phyloP scores from a whole-genome alignment of 768 basidiomycete genomes.

The Termitomyces titanicus region DNA sequence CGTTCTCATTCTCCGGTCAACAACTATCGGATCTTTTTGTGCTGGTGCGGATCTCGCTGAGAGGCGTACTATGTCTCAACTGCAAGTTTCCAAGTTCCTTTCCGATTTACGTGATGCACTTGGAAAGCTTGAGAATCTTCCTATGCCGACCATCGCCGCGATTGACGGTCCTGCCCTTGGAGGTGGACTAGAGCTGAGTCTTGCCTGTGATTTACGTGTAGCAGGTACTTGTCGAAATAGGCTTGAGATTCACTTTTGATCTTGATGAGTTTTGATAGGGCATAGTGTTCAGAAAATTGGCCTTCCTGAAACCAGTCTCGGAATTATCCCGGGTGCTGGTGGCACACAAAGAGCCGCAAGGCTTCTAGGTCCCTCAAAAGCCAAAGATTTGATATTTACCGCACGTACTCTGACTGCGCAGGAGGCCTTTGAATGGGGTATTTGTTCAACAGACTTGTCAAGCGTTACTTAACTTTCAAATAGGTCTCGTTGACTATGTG shows the following conservation, averaged over 20 bases:
- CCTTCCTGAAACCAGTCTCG: conserved; percentile 73
- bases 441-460: conserved; percentile 1
- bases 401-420: conserved; percentile 62
- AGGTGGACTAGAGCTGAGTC: conserved; percentile 84
- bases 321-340: conserved; percentile 89
- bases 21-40: conserved; percentile 78
- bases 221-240: conserved; percentile 53
- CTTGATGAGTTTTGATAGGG: conserved; percentile 32
- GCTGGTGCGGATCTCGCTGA: conserved; percentile 90
- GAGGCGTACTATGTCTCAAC: conserved; percentile 74
- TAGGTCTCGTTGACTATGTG: conserved; percentile 83
- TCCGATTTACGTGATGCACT: conserved; percentile 68
- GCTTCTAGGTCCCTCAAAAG: conserved; percentile 71
- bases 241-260: background rate
- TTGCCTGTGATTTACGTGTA: conserved; percentile 88
- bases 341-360: conserved; percentile 84
- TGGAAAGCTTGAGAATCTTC: conserved; percentile 72
- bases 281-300: conserved; percentile 79
- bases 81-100: conserved; percentile 77
- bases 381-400: conserved; percentile 87
- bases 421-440: conserved; percentile 75
- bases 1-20: conserved; percentile 80
- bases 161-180: conserved; percentile 93
- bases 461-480: conserved; percentile 8
- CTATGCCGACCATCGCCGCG: conserved; percentile 88